Evolutionary conservation across 148 eudicot species (phyloP).

Genomic region (Cornus kousa): DNA sequence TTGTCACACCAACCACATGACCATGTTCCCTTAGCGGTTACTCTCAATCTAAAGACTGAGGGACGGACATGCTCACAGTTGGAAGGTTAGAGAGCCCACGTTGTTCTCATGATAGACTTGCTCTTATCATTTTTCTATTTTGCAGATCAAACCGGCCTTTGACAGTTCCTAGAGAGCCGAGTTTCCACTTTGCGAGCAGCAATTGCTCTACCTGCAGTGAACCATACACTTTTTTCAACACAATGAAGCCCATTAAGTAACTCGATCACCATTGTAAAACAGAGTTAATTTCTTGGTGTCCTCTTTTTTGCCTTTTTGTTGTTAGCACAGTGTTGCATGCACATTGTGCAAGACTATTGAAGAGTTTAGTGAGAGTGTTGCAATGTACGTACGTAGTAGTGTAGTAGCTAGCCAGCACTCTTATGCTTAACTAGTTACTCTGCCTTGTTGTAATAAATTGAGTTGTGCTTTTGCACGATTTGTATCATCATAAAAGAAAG

Average conservation of each 20-base stretch:
- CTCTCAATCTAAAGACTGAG: too few relatives aligned
- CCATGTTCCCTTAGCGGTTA: too few relatives aligned
- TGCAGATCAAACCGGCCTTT: conserved; percentile 55
- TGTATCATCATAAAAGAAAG: too few relatives aligned
- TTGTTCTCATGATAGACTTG: too few relatives aligned
- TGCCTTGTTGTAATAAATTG: background rate
- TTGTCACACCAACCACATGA: background rate
- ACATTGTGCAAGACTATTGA: conserved; percentile 4
- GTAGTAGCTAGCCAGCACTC: background rate
- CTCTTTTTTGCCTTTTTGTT: background rate
- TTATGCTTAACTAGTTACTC: background rate
- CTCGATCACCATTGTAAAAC: background rate
- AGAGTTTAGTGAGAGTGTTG: background rate
- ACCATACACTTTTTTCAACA: conserved; percentile 26
- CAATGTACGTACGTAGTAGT: background rate
- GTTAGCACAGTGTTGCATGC: background rate
- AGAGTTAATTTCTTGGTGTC: background rate
- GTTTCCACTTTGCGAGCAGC: conserved; percentile 25
- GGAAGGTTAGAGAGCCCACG: too few relatives aligned
- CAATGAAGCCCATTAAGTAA: conserved; percentile 21
- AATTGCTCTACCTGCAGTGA: conserved; percentile 34
- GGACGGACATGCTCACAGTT: too few relatives aligned
- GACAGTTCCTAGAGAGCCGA: conserved; percentile 60
- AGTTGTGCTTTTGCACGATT: background rate
- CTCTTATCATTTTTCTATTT: background rate